Conservation (phyloP, 2,329 filamentous ascomycete species). For the Phaeoacremonium minimum region DNA sequence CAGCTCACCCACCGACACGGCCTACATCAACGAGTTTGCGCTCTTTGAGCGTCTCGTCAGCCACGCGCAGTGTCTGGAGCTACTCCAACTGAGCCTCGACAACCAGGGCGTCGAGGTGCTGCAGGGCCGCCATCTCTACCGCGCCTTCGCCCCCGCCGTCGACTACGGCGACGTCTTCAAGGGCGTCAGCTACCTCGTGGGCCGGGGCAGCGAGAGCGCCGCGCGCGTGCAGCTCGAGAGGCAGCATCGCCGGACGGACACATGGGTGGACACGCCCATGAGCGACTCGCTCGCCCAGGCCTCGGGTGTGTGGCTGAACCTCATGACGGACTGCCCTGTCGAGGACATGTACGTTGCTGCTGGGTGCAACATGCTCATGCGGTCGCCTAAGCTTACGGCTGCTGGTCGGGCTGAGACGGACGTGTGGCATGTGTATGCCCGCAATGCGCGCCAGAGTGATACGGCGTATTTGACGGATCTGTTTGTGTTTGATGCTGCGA, state of each 20-base stretch:
- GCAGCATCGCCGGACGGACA: conserved; percentile 8
- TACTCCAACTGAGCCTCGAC: conserved; percentile 16
- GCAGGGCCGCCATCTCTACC: conserved; percentile 30
- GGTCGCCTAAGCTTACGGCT: conserved; percentile 16
- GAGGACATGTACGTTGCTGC: conserved; percentile 26
- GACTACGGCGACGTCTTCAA: conserved; percentile 24
- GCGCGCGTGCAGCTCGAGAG: conserved; percentile 16
- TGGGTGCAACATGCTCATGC: conserved; percentile 24
- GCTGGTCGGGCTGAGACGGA: conserved; percentile 1
- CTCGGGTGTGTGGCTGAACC: conserved; percentile 29
- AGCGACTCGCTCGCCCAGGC: conserved; percentile 29
- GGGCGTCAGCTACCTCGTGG: conserved; percentile 23
- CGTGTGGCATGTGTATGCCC: conserved; percentile 21
- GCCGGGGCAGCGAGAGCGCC: conserved; percentile 20
- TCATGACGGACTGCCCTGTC: conserved; percentile 18
- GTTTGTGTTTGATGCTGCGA: conserved; percentile 25
- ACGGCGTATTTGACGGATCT: conserved; percentile 23
- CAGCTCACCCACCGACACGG: background rate
- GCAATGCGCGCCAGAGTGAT: conserved; percentile 16
- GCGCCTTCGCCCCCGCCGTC: conserved; percentile 26
- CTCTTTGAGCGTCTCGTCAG: conserved; percentile 26
- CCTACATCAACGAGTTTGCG: conserved; percentile 12
- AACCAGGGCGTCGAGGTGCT: conserved; percentile 24
- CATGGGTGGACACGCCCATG: conserved; percentile 19
- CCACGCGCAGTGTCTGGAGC: conserved; percentile 19